Conservation (phyloP, 768 basidiomycete species). For the Rhizopogon vulgaris region DNA sequence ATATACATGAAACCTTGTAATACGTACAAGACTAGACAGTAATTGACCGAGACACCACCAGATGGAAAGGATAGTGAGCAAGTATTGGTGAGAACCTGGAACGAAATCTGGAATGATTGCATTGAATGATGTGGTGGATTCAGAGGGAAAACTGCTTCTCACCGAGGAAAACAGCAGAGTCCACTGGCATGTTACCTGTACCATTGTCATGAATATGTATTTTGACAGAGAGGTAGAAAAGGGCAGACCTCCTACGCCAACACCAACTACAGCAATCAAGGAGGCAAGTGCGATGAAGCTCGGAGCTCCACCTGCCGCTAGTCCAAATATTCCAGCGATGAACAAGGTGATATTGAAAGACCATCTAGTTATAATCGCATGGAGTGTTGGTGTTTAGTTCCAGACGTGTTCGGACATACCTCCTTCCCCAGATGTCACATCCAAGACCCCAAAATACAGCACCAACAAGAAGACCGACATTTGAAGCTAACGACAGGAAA, state of each 20-base stretch:
- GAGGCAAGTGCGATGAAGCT: conserved; percentile 44
- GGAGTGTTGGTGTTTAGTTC: background rate
- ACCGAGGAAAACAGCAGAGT: conserved; percentile 48
- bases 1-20: background rate
- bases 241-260: conserved; percentile 41
- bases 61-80: conserved; percentile 50
- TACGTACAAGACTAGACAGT: conserved; percentile 37
- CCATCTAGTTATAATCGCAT: conserved; percentile 25
- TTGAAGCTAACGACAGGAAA: conserved; percentile 44
- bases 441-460: conserved; percentile 43
- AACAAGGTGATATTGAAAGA: conserved; percentile 52
- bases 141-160: background rate
- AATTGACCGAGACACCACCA: conserved; percentile 59
- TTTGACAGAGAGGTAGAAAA: background rate
- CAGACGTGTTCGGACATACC: conserved; percentile 18
- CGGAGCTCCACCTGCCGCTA: conserved; percentile 41
- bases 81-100: conserved; percentile 50
- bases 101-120: conserved; percentile 36
- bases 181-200: conserved; percentile 50
- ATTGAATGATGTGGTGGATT: background rate
- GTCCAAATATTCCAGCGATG: conserved; percentile 46
- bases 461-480: conserved; percentile 48
- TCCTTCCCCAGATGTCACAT: conserved; percentile 47
- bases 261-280: conserved; percentile 37
- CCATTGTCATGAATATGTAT: background rate